Evolutionary conservation across 2,329 filamentous ascomycete species (phyloP), one percentile per base, ranked within the genome.

Genomic region (Talaromyces sp.): DNA sequence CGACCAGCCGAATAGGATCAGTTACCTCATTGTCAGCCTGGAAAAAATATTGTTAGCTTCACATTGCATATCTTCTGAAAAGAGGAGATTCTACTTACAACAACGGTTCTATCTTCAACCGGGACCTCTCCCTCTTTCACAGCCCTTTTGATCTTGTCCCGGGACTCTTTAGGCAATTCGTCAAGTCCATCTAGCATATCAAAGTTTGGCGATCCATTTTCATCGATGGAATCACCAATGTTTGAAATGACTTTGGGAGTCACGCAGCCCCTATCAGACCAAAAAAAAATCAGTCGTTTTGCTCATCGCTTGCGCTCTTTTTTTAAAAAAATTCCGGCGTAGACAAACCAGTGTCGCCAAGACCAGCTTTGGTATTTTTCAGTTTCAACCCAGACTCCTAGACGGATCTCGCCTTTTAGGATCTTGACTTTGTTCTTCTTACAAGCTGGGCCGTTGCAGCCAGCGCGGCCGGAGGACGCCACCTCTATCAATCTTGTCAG

Each of bases 61-160:
- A 12, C 18, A 27, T 27, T 10, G 8, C 16, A 55, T 40, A 16
- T 34, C 27, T 16, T 23, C 6, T 9, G 31, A 36, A 8, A 56
- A 56, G 33, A 53, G 33, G 56, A 1, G 50, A 28, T 33, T 27
- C 28, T 34, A 81, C 89, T 78, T 83, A 96, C 92, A 12, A 96
- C 92, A 12, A 92, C 92, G 36, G 89, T 94, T 87, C 92, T 97
- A 68, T 97, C 94, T 57, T 91, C 88, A 50, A 91, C 83, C 67
- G 90, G 89, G 68, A 98, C 89, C 69, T 95, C 90, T 28, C 91
- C 92, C 72, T 93, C 84, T 62, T 84, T 82, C 28, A 97, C 75
- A 57, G 89, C 91, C 53, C 83, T 84, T 57, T 84, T 81, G 66
- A 97, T 80, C 80, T 95, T 96, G 52, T 85, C 85, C 75, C 93